Percentiles rank a stretch among this genome's conserved stretches.
Conservation (phyloP, 2,329 filamentous ascomycete genomes). For the Macrophomina pseudophaseolina region DNA sequence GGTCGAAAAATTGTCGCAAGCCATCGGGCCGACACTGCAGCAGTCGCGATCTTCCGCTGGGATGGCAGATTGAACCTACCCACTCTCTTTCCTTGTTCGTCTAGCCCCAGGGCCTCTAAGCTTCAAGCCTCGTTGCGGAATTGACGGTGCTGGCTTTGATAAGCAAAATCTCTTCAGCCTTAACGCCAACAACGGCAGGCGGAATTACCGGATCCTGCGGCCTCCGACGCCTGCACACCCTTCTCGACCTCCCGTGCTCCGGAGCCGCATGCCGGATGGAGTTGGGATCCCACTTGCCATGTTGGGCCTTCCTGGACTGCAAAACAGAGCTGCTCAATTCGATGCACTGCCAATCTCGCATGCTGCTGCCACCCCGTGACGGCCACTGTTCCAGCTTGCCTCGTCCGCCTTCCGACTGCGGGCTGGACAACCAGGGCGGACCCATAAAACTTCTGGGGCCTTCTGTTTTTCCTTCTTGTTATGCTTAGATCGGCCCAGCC, state of each 20-base stretch:
- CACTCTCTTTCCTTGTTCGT: conserved; percentile 6
- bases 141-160: conserved; percentile 7
- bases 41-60: conserved; percentile 1
- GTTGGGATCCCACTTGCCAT: neutral
- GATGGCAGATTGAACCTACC: conserved; percentile 1
- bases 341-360: conserved; percentile 14
- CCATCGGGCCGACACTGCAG: conserved; percentile 11
- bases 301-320: neutral
- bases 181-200: neutral
- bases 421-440: neutral
- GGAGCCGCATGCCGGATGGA: neutral
- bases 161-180: conserved; percentile 8
- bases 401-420: conserved; percentile 8
- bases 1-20: conserved; percentile 20
- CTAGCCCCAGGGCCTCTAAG: conserved; percentile 7
- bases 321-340: neutral
- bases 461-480: neutral
- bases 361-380: conserved; percentile 5
- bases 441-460: neutral
- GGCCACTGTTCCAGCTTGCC: neutral
- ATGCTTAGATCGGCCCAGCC: neutral
- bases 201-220: conserved; percentile 1
- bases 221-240: neutral
- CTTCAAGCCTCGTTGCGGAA: conserved; percentile 10
- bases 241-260: neutral